A percentile compares a stretch with the other conserved stretches of the same genome.
phyloP scores from a whole-genome alignment of 768 basidiomycete species.

The Symmetrospora coprosmae region DNA sequence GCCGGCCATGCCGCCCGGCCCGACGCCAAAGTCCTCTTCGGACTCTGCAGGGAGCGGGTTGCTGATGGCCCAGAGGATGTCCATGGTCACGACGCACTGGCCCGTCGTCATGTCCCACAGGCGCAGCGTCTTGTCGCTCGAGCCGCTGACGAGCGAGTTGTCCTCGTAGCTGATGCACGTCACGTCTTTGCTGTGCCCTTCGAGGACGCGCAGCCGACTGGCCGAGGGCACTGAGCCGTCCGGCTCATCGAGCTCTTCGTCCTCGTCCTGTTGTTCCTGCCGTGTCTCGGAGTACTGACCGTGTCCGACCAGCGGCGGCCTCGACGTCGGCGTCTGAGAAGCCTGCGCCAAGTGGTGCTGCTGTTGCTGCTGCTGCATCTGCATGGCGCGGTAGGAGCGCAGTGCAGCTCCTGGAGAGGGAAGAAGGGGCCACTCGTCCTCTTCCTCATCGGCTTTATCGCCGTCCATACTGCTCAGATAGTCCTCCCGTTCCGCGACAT shows the following conservation, averaged over 20 bases:
- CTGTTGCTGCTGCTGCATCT: neutral
- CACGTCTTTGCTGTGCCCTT: conserved; percentile 85
- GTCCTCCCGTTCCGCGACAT: too few relatives aligned
- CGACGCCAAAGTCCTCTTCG: neutral
- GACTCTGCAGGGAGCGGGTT: conserved; percentile 47
- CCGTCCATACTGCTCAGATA: neutral
- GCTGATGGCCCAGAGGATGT: conserved; percentile 97
- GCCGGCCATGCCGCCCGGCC: too few relatives aligned
- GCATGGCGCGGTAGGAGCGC: too few relatives aligned
- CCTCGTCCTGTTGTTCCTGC: conserved; percentile 40
- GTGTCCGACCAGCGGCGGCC: neutral
- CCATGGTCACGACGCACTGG: conserved; percentile 98
- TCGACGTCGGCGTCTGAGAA: neutral
- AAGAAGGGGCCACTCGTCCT: conserved; percentile 22
- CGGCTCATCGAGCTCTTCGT: conserved; percentile 43
- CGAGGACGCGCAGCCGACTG: conserved; percentile 59
- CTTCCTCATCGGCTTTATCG: conserved; percentile 6
- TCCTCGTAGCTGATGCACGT: conserved; percentile 92
- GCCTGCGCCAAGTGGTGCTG: neutral
- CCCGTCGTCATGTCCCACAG: conserved; percentile 97
- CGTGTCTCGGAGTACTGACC: neutral
- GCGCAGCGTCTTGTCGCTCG: conserved; percentile 91
- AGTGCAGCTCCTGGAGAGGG: conserved; percentile 1
- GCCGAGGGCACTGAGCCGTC: too few relatives aligned
- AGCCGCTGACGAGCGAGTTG: conserved; percentile 85